Evolutionary conservation across 345 rosid genomes (phyloP).

Genomic region (Gossypium mustelinum): DNA sequence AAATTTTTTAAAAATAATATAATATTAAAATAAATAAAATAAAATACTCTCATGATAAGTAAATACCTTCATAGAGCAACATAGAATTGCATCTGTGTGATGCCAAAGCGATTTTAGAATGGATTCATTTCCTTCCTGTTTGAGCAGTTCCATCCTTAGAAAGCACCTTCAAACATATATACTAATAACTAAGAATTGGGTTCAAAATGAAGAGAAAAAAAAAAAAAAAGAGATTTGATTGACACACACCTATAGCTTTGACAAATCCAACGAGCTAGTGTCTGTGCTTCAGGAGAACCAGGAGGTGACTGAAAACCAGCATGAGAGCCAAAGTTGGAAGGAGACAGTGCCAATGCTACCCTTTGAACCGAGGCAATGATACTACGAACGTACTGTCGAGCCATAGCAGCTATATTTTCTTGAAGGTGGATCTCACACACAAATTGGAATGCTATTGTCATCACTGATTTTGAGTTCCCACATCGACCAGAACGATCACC

Average conservation of each 20-base stretch:
- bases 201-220: neutral
- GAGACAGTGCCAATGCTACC: slow-evolving; percentile 92
- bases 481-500: slow-evolving; percentile 52
- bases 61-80: slow-evolving; percentile 81
- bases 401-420: slow-evolving; percentile 83
- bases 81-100: slow-evolving; percentile 81
- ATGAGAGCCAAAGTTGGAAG: slow-evolving; percentile 57
- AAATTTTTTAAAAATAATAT: too few species aligned
- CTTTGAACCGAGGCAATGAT: slow-evolving; percentile 90
- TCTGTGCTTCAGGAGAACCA: slow-evolving; percentile 82
- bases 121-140: slow-evolving; percentile 62
- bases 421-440: slow-evolving; percentile 87
- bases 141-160: slow-evolving; percentile 76
- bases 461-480: slow-evolving; percentile 72
- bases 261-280: slow-evolving; percentile 87
- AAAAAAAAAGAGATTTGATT: neutral
- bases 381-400: slow-evolving; percentile 83
- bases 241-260: slow-evolving; percentile 60
- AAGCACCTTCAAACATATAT: slow-evolving; percentile 45
- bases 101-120: slow-evolving; percentile 83
- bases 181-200: neutral
- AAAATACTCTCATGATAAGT: too few species aligned
- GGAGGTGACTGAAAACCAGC: slow-evolving; percentile 62
- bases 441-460: slow-evolving; percentile 94
- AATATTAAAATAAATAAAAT: too few species aligned